Evolutionary conservation across 331 rosid genomes (phyloP), one percentile per base, ranked within the genome.

Genomic region (Phaseolus coccineus): DNA sequence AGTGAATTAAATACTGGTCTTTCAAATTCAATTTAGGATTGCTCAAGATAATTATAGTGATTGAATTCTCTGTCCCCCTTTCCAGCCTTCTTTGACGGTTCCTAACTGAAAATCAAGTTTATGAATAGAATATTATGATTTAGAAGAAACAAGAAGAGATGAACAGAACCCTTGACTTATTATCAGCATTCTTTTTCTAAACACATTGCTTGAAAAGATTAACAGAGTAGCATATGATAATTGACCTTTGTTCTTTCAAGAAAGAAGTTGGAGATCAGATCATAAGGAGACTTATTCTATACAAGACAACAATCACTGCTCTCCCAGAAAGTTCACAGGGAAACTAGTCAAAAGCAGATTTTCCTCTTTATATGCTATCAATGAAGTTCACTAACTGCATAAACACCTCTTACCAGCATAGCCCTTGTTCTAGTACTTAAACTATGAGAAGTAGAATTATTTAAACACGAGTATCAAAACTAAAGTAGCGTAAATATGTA

Each of bases 1-100:
- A 67, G 61, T 77, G 71, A 74, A 78, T 81, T 73, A 80, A 65
- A 76, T 1, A 22, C 74, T 11, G 76, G 22, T 62, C 77, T 25
- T 74, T 79, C 80, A 65, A 67, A 24, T 70, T 59, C 74, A 35
- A 58, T 52, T 44, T 61, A 42, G 74, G 62, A 72, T 46, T 31
- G 44, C 39, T 42, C 27, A 62, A 57, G 62, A 33, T 66, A 58
- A 40, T 8, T 51, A 15, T 15, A 31, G 44, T 66, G 65, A 57
- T 53, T 52, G 48, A 58, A 73, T 58, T 59, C 72, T 76, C 30
- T 13, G 27, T 16, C 24, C 69, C 69, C 27, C 16, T 40, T 15
- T 15, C 69, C 73, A 51, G 3, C 69, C 46, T 56, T 51, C 52
- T 59, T 81, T 69, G 48, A 75, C 67, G 16, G 66, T 15, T 52